Base-by-base conservation (phyloP, 805 yeast species). In the Kodamaea laetipori region DNA sequence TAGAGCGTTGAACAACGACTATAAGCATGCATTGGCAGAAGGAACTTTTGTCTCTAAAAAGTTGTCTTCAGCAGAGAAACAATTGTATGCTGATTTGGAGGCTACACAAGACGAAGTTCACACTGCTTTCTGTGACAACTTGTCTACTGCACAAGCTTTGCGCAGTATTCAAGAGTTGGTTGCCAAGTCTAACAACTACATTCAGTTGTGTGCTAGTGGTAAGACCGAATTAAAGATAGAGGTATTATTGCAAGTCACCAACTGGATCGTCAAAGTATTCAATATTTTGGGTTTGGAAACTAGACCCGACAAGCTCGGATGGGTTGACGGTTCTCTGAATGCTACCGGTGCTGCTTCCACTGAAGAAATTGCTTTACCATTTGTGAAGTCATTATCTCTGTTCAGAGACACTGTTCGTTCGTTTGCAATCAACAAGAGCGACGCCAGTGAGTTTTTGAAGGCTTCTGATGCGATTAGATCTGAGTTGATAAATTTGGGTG, bases 371-470 rank as follows among this genome's bases (percentile, higher is more conserved):
- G 82, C 80, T 4, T 62, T 86, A 69, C 97, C 98, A 34, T 90
- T 77, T 58, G 86, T 89, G 19, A 84, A 86, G 60, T 82, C 80
- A 2, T 68, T 92, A 38, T 79, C 96, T 4, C 67, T 68, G 28
- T 89, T 90, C 75, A 80, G 99, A 56, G 98, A 94, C 60, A 69
- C 74, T 12, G 84, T 94, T 26, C 83, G 99, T 51, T 66, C 67
- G 13, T 63, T 81, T 50, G 95, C 97, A 3, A 89, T 89, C 50
- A 69, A 62, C 27, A 76, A 78, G 39, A 80, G 78, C 8, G 74
- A 73, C 42, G 53, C 66, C 5, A 77, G 72, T 12, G 69, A 61
- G 32, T 74, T 89, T 45, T 71, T 94, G 37, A 67, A 71, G n/a
- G 80, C 86, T 4, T 77, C 90, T 45, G 99, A 94, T 63, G 63